Conservation (phyloP, 2,329 filamentous ascomycete species). For the Stagonosporopsis tanaceti region DNA sequence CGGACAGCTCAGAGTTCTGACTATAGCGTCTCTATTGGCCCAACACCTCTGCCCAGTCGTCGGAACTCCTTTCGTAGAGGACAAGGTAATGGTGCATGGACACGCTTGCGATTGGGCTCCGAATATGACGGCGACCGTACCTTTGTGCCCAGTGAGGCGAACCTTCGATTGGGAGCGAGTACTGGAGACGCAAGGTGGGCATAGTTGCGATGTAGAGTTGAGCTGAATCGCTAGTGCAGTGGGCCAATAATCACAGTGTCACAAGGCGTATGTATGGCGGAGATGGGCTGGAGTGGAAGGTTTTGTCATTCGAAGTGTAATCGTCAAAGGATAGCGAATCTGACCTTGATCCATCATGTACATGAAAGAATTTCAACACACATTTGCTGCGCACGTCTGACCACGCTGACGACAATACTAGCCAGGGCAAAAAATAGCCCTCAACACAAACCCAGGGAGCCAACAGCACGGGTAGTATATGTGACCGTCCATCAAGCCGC, state of each 20-base stretch:
- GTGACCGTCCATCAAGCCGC: constrained; percentile 34
- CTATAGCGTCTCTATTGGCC: neutral
- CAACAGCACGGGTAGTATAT: constrained; percentile 45
- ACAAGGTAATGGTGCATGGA: neutral
- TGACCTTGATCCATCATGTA: neutral
- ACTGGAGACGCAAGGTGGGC: neutral
- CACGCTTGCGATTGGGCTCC: neutral
- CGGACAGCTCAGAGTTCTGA: neutral
- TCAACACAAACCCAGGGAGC: constrained; percentile 45
- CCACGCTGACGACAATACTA: neutral
- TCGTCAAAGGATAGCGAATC: neutral
- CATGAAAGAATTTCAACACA: neutral
- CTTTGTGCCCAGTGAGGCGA: constrained; percentile 2
- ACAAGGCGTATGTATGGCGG: neutral
- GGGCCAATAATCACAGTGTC: neutral
- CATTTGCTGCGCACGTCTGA: neutral
- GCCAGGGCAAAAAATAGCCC: constrained; percentile 46
- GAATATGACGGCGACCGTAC: constrained; percentile 6
- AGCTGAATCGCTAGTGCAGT: neutral
- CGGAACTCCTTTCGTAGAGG: neutral
- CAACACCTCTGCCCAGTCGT: neutral
- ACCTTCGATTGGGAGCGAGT: neutral
- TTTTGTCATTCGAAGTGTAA: neutral
- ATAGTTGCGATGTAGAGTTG: no score
- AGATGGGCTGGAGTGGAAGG: neutral